These are phyloP conservation scores for Gonapodya prolifera DNA, from an alignment of 192 early-diverging fungal genomes.

Conservation along the genomic window DNA sequence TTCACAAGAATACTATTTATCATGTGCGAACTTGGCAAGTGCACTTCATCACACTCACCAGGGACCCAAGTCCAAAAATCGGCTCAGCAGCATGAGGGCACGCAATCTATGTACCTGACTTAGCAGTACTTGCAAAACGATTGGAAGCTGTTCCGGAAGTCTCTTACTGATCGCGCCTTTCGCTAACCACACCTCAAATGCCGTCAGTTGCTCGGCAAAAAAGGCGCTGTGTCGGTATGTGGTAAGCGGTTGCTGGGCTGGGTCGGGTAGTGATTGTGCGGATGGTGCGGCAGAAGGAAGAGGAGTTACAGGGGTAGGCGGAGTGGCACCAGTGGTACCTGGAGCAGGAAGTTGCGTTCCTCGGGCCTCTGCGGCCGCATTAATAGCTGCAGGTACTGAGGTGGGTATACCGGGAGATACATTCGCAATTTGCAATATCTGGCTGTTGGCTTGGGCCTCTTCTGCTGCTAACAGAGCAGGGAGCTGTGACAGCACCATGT, in stretches of 20 bases:
- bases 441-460: not conserved
- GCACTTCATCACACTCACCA: not conserved
- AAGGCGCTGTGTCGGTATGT: constrained; percentile 75
- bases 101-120: constrained; percentile 89
- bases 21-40: not conserved
- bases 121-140: constrained; percentile 89
- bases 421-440: not conserved
- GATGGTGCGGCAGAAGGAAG: not conserved
- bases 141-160: constrained; percentile 85
- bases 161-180: constrained; percentile 59
- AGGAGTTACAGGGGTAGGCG: not conserved
- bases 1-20: constrained; percentile 38
- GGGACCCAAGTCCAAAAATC: constrained; percentile 17
- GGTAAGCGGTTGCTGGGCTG: not conserved
- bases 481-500: constrained; percentile 74
- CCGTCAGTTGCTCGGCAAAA: constrained; percentile 92
- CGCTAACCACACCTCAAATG: constrained; percentile 92
- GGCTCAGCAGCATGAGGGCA: constrained; percentile 79
- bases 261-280: not conserved
- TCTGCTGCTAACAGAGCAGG: constrained; percentile 53
- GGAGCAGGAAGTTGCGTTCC: not conserved
- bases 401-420: constrained; percentile 13
- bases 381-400: constrained; percentile 5
- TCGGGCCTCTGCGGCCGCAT: not conserved
- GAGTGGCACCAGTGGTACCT: not conserved